Conservation (phyloP, 306 rosid genomes). For the Phaseolus lunatus region DNA sequence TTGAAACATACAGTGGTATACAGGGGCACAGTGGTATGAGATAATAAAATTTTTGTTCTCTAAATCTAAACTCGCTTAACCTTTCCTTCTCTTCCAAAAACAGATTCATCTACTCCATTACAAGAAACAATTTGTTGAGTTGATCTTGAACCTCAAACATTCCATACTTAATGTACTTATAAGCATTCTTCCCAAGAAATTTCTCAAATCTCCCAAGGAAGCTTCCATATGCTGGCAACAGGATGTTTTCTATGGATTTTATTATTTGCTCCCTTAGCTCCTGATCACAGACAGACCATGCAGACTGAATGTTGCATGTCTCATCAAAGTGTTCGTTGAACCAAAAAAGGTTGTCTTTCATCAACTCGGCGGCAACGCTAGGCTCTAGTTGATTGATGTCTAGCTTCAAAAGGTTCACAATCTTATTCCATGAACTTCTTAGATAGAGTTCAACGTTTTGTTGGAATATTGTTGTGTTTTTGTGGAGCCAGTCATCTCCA, state of each 20-base stretch:
- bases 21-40: neutral
- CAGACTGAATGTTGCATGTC: conserved; percentile 20
- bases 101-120: neutral
- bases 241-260: conserved; percentile 49
- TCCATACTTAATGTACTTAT: conserved; percentile 14
- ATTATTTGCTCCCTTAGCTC: conserved; percentile 62
- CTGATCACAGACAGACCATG: conserved; percentile 50
- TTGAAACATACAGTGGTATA: neutral
- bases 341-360: conserved; percentile 68
- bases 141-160: neutral
- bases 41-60: too few species aligned
- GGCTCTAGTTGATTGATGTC: conserved; percentile 50
- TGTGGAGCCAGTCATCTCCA: neutral
- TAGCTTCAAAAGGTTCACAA: conserved; percentile 56
- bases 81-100: neutral
- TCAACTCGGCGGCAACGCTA: conserved; percentile 44
- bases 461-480: conserved; percentile 52
- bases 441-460: conserved; percentile 42
- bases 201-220: conserved; percentile 58
- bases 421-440: conserved; percentile 64
- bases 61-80: too few species aligned
- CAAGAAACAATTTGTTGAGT: neutral
- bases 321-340: conserved; percentile 40
- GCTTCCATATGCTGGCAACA: conserved; percentile 65
- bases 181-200: conserved; percentile 24